A percentile compares a stretch with the other conserved stretches of the same genome.
Evolutionary conservation across 495 filamentous ascomycete species (phyloP).

Genomic region (Penicillium soppii): DNA sequence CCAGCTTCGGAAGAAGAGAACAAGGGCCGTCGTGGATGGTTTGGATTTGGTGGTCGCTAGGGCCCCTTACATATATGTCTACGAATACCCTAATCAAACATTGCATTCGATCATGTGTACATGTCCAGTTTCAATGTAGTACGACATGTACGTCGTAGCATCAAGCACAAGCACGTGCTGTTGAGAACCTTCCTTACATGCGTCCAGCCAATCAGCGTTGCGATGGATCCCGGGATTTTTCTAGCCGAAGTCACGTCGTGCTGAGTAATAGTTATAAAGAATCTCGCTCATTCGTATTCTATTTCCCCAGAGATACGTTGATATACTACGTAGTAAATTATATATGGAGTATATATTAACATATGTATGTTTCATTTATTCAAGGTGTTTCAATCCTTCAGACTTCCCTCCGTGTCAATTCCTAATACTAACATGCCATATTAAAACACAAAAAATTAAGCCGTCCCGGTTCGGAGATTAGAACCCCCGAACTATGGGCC

Average conservation of each 20-base stretch:
- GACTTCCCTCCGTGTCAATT: too few species aligned
- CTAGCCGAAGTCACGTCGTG: slow-evolving; percentile 20
- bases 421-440: too few species aligned
- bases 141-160: slow-evolving; percentile 1
- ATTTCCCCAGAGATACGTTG: too few species aligned
- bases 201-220: slow-evolving; percentile 6
- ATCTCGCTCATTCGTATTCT: background rate
- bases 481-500: background rate
- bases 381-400: too few species aligned
- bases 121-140: background rate
- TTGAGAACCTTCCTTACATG: background rate
- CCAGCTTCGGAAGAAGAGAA: slow-evolving; percentile 47
- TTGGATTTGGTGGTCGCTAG: slow-evolving; percentile 75
- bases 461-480: background rate
- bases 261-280: background rate
- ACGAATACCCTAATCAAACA: background rate
- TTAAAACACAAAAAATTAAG: too few species aligned
- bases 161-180: slow-evolving; percentile 13
- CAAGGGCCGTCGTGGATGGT: slow-evolving; percentile 79
- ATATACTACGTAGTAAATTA: too few species aligned
- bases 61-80: background rate
- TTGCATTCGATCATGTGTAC: background rate
- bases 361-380: too few species aligned
- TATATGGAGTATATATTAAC: too few species aligned
- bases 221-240: slow-evolving; percentile 5